These are phyloP conservation scores for Nitzschia sp. DNA, from an alignment of 108 stramenopile genomes.

Conservation along the genomic window DNA sequence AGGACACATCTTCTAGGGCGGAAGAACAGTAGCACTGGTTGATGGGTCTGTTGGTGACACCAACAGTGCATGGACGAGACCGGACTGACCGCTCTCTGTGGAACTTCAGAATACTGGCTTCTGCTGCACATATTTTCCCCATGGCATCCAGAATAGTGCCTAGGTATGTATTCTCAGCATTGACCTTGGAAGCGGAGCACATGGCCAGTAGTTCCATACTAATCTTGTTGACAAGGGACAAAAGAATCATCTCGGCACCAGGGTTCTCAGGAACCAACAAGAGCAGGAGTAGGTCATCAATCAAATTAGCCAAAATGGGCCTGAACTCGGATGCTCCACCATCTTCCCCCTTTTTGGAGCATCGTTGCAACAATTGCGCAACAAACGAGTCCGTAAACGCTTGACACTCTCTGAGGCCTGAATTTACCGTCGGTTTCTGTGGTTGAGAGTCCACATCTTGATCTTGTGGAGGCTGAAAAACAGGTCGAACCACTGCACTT, in stretches of 20 bases:
- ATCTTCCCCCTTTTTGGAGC: constrained; percentile 78
- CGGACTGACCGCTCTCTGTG: constrained; percentile 56
- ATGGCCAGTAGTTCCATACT: constrained; percentile 58
- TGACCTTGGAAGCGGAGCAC: constrained; percentile 15
- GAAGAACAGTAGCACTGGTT: constrained; percentile 68
- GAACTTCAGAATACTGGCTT: constrained; percentile 52
- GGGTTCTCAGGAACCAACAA: constrained; percentile 84
- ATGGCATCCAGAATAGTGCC: constrained; percentile 83
- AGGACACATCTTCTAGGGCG: constrained; percentile 44
- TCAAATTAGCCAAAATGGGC: constrained; percentile 77
- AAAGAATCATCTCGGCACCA: constrained; percentile 85
- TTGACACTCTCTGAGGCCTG: constrained; percentile 62
- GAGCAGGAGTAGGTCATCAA: constrained; percentile 84
- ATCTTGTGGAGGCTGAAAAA: background rate
- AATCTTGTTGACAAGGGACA: constrained; percentile 55
- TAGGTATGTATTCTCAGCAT: constrained; percentile 69
- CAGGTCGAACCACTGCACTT: constrained; percentile 60
- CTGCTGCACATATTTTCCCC: constrained; percentile 77
- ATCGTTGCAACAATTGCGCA: constrained; percentile 59
- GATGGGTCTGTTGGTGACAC: background rate
- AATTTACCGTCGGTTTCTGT: constrained; percentile 21
- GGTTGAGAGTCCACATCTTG: constrained; percentile 28
- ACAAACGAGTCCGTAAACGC: constrained; percentile 61
- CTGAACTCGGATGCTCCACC: constrained; percentile 90
- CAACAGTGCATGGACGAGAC: background rate